Evolutionary conservation across 2,329 filamentous ascomycete genomes (phyloP).

Genomic region (Exophiala aquamarina): DNA sequence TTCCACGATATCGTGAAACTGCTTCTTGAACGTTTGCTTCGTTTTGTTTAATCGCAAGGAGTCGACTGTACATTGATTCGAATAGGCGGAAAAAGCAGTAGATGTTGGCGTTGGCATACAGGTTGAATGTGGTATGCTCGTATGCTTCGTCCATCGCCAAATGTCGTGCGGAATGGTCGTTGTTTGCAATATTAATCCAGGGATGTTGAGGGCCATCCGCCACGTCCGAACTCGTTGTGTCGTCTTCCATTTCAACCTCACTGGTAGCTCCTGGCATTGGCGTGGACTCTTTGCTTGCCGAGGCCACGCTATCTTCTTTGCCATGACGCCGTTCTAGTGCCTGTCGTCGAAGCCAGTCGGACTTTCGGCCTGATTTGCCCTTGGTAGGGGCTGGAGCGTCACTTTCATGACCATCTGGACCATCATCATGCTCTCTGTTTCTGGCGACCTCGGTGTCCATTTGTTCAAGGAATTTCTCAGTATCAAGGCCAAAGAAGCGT

Average conservation of each 20-base stretch:
- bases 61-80: constrained; percentile 81
- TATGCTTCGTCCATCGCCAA: constrained; percentile 78
- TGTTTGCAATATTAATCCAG: constrained; percentile 57
- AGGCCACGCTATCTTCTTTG: constrained; percentile 76
- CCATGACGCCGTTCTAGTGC: constrained; percentile 79
- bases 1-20: constrained; percentile 66
- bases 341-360: constrained; percentile 75
- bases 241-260: constrained; percentile 60
- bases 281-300: constrained; percentile 82
- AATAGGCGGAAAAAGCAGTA: constrained; percentile 96
- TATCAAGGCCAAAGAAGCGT: constrained; percentile 72
- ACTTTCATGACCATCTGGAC: constrained; percentile 62
- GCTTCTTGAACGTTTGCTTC: constrained; percentile 71
- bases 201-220: constrained; percentile 33
- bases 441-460: constrained; percentile 63
- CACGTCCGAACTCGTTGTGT: constrained; percentile 59
- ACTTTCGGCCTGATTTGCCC: constrained; percentile 73
- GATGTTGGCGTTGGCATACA: constrained; percentile 88
- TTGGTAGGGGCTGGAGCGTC: constrained; percentile 70
- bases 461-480: constrained; percentile 63
- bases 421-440: constrained; percentile 74
- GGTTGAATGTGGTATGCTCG: constrained; percentile 75
- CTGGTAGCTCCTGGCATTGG: constrained; percentile 45
- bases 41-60: constrained; percentile 79
- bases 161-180: constrained; percentile 57